Evolutionary conservation across 768 basidiomycete genomes (phyloP).

Genomic region (Agrocybe pediades): DNA sequence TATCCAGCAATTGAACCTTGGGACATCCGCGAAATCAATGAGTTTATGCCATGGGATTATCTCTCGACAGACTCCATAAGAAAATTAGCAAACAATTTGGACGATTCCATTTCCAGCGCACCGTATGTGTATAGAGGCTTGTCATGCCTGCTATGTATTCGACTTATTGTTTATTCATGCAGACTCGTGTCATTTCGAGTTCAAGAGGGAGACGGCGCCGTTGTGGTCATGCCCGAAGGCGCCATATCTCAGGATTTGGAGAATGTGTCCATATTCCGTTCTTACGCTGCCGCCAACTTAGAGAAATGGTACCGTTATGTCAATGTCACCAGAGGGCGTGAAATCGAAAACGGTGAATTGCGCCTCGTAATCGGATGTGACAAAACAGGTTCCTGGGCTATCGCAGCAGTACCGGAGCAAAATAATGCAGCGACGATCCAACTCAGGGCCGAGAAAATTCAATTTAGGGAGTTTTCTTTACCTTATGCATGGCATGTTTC

Average conservation of each 20-base stretch:
- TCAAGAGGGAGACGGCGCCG: conserved; percentile 11
- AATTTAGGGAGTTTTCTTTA: neutral
- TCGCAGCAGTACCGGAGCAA: conserved; percentile 13
- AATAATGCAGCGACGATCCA: neutral
- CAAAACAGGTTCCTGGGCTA: conserved; percentile 24
- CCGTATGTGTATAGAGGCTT: neutral
- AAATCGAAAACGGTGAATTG: conserved; percentile 21
- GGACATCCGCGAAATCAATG: neutral
- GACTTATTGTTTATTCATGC: neutral
- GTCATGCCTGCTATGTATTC: neutral
- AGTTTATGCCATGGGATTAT: neutral
- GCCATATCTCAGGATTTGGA: conserved; percentile 10
- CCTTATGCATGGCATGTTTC: neutral
- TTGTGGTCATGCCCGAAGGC: conserved; percentile 17
- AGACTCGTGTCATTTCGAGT: conserved; percentile 9
- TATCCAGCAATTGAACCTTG: neutral
- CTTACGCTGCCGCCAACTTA: conserved; percentile 7
- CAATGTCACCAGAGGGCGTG: conserved; percentile 15
- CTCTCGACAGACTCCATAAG: neutral
- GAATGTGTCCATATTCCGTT: conserved; percentile 2
- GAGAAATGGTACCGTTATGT: conserved; percentile 16
- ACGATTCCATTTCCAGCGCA: no score
- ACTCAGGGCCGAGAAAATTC: neutral
- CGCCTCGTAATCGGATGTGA: conserved; percentile 26
- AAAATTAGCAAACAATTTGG: neutral